These are phyloP conservation scores for Balansia obtecta DNA, from an alignment of 2,329 filamentous ascomycete species.

Conservation along the genomic window DNA sequence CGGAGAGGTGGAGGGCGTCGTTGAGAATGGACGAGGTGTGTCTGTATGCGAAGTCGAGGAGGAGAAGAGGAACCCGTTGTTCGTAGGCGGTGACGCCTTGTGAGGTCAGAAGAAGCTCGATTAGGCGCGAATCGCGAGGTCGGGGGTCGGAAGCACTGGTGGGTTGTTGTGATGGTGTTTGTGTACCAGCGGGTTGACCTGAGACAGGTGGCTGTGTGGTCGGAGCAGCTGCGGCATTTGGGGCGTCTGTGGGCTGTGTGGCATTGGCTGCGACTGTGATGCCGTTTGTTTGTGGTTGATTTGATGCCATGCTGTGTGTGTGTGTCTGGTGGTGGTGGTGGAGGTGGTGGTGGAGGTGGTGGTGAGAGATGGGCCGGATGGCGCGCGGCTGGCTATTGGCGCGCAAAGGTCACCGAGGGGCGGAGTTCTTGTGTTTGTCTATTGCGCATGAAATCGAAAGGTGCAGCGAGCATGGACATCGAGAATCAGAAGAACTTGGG, in stretches of 20 bases:
- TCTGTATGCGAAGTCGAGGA: constrained; percentile 79
- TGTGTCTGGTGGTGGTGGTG: not conserved
- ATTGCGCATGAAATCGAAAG: not conserved
- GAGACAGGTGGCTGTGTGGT: constrained; percentile 23
- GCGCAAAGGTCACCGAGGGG: not conserved
- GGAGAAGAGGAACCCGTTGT: constrained; percentile 67
- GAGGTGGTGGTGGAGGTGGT: not conserved
- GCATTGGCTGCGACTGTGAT: constrained; percentile 27
- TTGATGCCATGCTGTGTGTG: constrained; percentile 20
- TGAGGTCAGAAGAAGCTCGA: constrained; percentile 68
- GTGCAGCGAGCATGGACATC: not conserved
- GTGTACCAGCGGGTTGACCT: constrained; percentile 14
- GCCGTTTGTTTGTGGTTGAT: constrained; percentile 42
- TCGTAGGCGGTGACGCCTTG: constrained; percentile 73
- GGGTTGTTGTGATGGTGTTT: constrained; percentile 15
- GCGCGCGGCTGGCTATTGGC: not conserved
- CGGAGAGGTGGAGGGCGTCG: constrained; percentile 56
- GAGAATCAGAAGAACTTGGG: not conserved
- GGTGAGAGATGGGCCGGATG: not conserved
- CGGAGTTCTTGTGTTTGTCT: not conserved
- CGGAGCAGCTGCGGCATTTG: constrained; percentile 13
- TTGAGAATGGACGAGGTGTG: constrained; percentile 61
- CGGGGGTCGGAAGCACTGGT: constrained; percentile 36
- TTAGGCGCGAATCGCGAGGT: constrained; percentile 65
- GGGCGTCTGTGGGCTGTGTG: constrained; percentile 9